A percentile compares a stretch with the other conserved stretches of the same genome.
Evolutionary conservation across 164 flowering plant species (phyloP).

Genomic region (Buxus sempervirens): DNA sequence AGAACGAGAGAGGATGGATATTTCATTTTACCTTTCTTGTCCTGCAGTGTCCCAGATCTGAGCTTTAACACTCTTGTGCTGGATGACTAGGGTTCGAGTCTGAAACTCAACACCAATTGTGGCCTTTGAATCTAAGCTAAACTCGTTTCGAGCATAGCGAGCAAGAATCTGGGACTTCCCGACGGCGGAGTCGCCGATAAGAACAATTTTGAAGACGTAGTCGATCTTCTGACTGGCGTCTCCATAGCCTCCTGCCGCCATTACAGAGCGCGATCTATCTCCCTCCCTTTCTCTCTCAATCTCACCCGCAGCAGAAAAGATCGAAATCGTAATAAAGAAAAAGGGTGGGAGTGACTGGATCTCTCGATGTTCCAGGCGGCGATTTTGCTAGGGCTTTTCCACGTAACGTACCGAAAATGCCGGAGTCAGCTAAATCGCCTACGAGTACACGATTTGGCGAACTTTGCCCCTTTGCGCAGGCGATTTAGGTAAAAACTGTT

Average conservation of each 20-base stretch:
- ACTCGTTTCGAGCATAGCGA: conserved; percentile 72
- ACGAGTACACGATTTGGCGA: no score
- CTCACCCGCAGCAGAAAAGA: no score
- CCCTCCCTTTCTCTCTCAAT: background rate
- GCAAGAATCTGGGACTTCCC: conserved; percentile 85
- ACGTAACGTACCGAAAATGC: no score
- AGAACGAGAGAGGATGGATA: background rate
- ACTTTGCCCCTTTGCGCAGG: no score
- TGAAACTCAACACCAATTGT: conserved; percentile 86
- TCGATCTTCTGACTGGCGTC: conserved; percentile 66
- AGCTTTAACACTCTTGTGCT: conserved; percentile 80
- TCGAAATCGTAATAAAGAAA: no score
- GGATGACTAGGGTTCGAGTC: conserved; percentile 60
- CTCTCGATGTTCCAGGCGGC: no score
- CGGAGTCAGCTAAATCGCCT: no score
- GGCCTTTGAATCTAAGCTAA: conserved; percentile 76
- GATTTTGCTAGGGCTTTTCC: no score
- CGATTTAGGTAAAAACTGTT: no score
- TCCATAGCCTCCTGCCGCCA: conserved; percentile 49
- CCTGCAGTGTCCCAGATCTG: conserved; percentile 99
- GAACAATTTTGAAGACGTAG: conserved; percentile 81
- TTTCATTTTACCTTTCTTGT: conserved; percentile 54
- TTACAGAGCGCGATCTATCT: conserved; percentile 8
- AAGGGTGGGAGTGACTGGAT: no score
- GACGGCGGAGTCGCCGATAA: conserved; percentile 85